phyloP scores from a whole-genome alignment of 495 filamentous ascomycete species.

The Halenospora varia region DNA sequence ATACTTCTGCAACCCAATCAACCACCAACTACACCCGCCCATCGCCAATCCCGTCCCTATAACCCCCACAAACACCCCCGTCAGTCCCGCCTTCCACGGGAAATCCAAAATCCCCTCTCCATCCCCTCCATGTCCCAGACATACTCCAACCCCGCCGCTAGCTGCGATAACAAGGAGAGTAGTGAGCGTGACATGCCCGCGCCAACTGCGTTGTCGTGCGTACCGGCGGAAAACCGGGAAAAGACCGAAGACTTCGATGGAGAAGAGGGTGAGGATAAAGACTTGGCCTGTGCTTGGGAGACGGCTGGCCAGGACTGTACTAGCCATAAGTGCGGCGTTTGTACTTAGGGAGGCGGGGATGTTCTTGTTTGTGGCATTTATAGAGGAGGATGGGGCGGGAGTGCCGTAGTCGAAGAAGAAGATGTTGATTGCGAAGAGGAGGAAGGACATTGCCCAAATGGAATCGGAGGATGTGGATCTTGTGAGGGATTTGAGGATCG shows the following conservation, averaged over 20 bases:
- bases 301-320: constrained; percentile 84
- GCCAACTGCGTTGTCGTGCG: constrained; percentile 78
- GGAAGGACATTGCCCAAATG: constrained; percentile 95
- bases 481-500: constrained; percentile 91
- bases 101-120: constrained; percentile 22
- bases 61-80: constrained; percentile 69
- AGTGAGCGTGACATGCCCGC: constrained; percentile 75
- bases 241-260: constrained; percentile 93
- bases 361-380: constrained; percentile 50
- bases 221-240: constrained; percentile 93
- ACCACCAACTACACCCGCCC: constrained; percentile 96
- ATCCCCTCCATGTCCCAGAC: constrained; percentile 54
- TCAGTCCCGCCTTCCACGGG: constrained; percentile 62
- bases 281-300: constrained; percentile 88
- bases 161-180: constrained; percentile 74
- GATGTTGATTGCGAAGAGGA: constrained; percentile 90
- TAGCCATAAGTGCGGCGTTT: constrained; percentile 93
- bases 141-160: constrained; percentile 68
- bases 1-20: constrained; percentile 95
- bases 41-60: constrained; percentile 69
- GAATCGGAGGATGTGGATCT: constrained; percentile 84
- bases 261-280: constrained; percentile 91
- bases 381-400: constrained; percentile 9
- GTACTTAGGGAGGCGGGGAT: constrained; percentile 85
- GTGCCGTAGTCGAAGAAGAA: constrained; percentile 94